Evolutionary conservation across 2,329 filamentous ascomycete species (phyloP).

Genomic region (Pseudogymnoascus sp.): DNA sequence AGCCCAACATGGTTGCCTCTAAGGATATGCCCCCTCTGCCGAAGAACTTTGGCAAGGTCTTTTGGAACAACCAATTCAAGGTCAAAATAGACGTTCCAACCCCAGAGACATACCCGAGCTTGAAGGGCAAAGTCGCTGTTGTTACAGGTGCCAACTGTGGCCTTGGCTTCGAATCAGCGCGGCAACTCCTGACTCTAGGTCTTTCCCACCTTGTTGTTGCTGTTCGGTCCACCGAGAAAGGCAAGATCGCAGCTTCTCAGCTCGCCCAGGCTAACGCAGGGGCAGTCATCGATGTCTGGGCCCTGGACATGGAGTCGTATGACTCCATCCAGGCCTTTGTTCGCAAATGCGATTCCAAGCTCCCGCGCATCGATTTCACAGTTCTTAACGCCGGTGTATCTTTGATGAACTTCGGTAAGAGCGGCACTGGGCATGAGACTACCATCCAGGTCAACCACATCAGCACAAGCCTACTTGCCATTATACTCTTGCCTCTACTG

Average conservation of each 20-base stretch:
- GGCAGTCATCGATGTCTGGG: constrained; percentile 39
- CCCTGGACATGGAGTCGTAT: constrained; percentile 39
- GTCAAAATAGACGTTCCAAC: constrained; percentile 11
- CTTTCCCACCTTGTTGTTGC: constrained; percentile 40
- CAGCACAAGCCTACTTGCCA: constrained; percentile 1
- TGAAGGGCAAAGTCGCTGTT: constrained; percentile 31
- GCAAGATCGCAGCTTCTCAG: constrained; percentile 32
- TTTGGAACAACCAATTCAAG: constrained; percentile 13
- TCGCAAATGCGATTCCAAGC: constrained; percentile 25
- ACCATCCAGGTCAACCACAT: constrained; percentile 28
- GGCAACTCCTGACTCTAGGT: constrained; percentile 33
- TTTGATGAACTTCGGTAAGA: neutral
- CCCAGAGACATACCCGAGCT: neutral
- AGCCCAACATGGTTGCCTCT: constrained; percentile 7
- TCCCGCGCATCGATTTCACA: constrained; percentile 35
- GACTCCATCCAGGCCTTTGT: constrained; percentile 37
- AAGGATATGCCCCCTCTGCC: constrained; percentile 12
- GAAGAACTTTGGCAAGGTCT: constrained; percentile 8
- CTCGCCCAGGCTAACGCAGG: constrained; percentile 27
- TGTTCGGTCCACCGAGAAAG: constrained; percentile 36
- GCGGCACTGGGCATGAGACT: constrained; percentile 31
- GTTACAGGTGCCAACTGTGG: constrained; percentile 44
- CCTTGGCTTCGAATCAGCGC: constrained; percentile 39
- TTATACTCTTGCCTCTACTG: constrained; percentile 10
- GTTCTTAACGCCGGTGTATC: constrained; percentile 38